phyloP scores from a whole-genome alignment of 2,329 filamentous ascomycete genomes.

The Basipetospora sp. region DNA sequence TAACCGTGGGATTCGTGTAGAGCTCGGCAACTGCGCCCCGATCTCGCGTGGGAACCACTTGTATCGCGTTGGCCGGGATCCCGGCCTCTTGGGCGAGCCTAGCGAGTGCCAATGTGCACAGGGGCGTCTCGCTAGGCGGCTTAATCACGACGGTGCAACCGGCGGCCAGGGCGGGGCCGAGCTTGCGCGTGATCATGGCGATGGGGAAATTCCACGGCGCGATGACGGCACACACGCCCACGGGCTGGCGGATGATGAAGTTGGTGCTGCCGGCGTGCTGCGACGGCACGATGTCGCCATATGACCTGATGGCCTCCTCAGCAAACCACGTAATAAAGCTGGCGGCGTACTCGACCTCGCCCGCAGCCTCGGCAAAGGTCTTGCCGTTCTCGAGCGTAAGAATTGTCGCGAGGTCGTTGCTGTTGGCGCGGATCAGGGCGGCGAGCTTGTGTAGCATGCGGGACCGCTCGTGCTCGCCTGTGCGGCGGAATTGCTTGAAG shows the following conservation, averaged over 20 bases:
- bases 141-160: slow-evolving; percentile 91
- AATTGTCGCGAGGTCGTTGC: slow-evolving; percentile 50
- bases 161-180: slow-evolving; percentile 67
- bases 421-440: slow-evolving; percentile 50
- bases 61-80: slow-evolving; percentile 79
- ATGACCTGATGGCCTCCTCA: slow-evolving; percentile 59
- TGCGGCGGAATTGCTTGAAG: slow-evolving; percentile 44
- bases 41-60: slow-evolving; percentile 64
- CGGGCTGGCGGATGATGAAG: slow-evolving; percentile 65
- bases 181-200: slow-evolving; percentile 59
- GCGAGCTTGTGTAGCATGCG: slow-evolving; percentile 50
- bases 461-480: slow-evolving; percentile 43
- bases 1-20: slow-evolving; percentile 54
- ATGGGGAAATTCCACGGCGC: slow-evolving; percentile 83
- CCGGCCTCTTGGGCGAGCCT: slow-evolving; percentile 78
- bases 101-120: slow-evolving; percentile 73
- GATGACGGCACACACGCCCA: slow-evolving; percentile 70
- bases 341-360: slow-evolving; percentile 58
- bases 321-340: slow-evolving; percentile 71
- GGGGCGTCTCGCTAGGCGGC: slow-evolving; percentile 81
- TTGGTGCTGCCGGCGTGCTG: slow-evolving; percentile 59
- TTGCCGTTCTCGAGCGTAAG: slow-evolving; percentile 65
- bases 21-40: slow-evolving; percentile 76
- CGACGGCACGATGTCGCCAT: slow-evolving; percentile 62
- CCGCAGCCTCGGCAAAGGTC: slow-evolving; percentile 58